phyloP scores from a whole-genome alignment of 129 eudicot genomes.

The Helianthus annuus region DNA sequence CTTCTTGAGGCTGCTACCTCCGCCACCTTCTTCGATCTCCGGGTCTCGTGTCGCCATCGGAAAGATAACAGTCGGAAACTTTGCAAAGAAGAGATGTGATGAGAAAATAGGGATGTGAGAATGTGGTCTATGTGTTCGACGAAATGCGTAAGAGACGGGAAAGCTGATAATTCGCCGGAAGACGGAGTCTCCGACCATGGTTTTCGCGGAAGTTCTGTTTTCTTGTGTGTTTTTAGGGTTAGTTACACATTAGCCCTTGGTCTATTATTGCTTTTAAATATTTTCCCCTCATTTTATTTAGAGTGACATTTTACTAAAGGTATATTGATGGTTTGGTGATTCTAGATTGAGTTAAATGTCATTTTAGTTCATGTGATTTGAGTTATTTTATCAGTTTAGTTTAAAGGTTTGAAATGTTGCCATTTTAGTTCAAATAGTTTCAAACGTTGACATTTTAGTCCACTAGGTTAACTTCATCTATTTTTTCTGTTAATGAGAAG shows the following conservation, averaged over 20 bases:
- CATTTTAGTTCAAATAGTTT: too few relatives aligned
- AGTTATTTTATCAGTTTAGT: too few relatives aligned
- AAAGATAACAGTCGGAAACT: background rate
- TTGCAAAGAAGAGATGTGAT: background rate
- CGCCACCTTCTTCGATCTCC: conserved; percentile 41
- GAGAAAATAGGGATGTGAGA: conserved; percentile 16
- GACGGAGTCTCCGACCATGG: conserved; percentile 19
- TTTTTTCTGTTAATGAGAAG: too few relatives aligned
- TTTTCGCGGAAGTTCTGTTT: conserved; percentile 30
- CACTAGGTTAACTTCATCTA: too few relatives aligned
- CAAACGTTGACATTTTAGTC: too few relatives aligned
- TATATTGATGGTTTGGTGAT: too few relatives aligned
- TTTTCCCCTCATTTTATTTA: background rate
- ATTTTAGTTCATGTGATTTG: too few relatives aligned
- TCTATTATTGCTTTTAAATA: background rate
- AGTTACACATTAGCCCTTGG: background rate
- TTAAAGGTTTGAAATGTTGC: too few relatives aligned
- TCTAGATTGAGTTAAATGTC: too few relatives aligned
- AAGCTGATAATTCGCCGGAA: conserved; percentile 24
- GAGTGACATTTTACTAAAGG: background rate
- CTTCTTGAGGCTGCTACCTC: conserved; percentile 62
- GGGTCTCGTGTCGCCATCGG: conserved; percentile 42
- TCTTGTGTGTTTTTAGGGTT: background rate
- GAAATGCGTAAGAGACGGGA: conserved; percentile 38
- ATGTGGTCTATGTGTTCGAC: conserved; percentile 31